phyloP scores from a whole-genome alignment of 2,329 filamentous ascomycete species.

The Aspergillus aculeatus region DNA sequence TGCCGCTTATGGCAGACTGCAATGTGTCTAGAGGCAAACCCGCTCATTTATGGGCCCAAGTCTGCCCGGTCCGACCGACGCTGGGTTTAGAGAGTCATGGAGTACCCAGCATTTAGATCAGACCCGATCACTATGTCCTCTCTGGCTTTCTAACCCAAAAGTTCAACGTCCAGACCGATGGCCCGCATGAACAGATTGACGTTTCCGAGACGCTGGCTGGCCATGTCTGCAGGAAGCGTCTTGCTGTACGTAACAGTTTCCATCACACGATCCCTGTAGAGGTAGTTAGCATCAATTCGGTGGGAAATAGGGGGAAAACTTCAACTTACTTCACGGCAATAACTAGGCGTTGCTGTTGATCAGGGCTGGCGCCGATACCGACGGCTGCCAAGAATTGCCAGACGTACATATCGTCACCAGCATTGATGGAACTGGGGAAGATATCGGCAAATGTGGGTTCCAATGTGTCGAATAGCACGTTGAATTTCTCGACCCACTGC shows the following conservation, averaged over 20 bases:
- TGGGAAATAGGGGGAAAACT: neutral
- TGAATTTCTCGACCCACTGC: slow-evolving; percentile 82
- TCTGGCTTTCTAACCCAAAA: slow-evolving; percentile 53
- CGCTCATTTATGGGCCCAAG: neutral
- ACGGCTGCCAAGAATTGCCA: slow-evolving; percentile 98
- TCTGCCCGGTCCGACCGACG: neutral
- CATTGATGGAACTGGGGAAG: slow-evolving; percentile 88
- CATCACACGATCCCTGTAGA: slow-evolving; percentile 76
- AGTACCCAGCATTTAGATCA: neutral
- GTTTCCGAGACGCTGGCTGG: slow-evolving; percentile 77
- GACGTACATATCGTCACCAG: slow-evolving; percentile 90
- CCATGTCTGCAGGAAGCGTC: slow-evolving; percentile 83
- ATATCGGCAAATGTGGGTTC: slow-evolving; percentile 81
- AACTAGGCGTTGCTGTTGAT: slow-evolving; percentile 92
- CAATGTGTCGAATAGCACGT: slow-evolving; percentile 79
- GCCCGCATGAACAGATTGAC: slow-evolving; percentile 99
- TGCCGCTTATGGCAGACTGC: neutral
- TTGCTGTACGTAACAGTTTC: slow-evolving; percentile 88
- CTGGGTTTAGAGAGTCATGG: neutral
- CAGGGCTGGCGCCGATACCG: slow-evolving; percentile 86
- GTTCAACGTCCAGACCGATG: slow-evolving; percentile 94
- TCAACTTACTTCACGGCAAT: slow-evolving; percentile 76
- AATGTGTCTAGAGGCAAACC: neutral
- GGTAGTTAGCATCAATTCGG: slow-evolving; percentile 16
- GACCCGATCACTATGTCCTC: neutral